Percentiles rank a stretch among this genome's conserved stretches.
phyloP scores from a whole-genome alignment of 345 rosid genomes.

The Eucalyptus guilfoylei region DNA sequence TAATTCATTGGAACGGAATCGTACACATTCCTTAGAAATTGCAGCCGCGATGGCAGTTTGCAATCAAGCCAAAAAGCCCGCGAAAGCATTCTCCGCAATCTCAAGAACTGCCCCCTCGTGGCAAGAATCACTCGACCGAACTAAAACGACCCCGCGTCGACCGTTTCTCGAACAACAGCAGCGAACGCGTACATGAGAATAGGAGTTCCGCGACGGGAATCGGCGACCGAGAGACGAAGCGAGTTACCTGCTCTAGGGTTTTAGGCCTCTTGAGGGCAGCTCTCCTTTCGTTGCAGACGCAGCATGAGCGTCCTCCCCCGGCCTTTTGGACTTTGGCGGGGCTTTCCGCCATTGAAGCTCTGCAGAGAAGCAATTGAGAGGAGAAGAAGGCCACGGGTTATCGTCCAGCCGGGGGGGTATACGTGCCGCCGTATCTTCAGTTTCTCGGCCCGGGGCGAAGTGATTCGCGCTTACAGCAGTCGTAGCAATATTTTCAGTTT shows the following conservation, averaged over 20 bases:
- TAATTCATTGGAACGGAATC: background rate
- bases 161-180: background rate
- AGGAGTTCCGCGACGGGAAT: background rate
- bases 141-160: background rate
- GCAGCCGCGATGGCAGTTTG: background rate
- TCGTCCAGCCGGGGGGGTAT: background rate
- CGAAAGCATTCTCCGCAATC: background rate
- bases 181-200: background rate
- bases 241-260: constrained; percentile 71
- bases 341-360: constrained; percentile 21
- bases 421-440: background rate
- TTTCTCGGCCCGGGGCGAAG: background rate
- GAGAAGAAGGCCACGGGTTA: background rate
- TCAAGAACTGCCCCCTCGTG: background rate
- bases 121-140: background rate
- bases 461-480: background rate
- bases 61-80: background rate
- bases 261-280: constrained; percentile 83
- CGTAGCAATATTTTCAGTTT: background rate
- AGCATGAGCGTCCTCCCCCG: constrained; percentile 37
- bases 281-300: constrained; percentile 43
- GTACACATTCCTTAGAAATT: background rate
- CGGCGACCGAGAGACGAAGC: background rate
- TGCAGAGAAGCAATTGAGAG: background rate
- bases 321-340: constrained; percentile 19